These are phyloP conservation scores for Daldinia caldariorum DNA, from an alignment of 495 filamentous ascomycete genomes.

Conservation along the genomic window DNA sequence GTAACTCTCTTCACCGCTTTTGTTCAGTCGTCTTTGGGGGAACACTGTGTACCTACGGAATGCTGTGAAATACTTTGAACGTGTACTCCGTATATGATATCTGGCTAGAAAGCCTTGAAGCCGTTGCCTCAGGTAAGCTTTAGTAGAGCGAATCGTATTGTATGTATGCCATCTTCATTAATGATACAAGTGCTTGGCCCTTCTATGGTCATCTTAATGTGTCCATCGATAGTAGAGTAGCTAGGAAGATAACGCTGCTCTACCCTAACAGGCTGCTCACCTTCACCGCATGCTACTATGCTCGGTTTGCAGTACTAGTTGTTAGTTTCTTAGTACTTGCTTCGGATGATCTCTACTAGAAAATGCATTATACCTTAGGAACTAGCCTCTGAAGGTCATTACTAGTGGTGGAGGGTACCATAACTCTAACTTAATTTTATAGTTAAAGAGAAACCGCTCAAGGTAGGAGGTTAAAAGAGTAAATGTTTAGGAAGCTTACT, in stretches of 20 bases:
- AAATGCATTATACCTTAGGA: not conserved
- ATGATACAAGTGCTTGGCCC: not conserved
- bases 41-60: not conserved
- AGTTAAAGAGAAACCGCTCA: not conserved
- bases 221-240: not conserved
- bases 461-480: not conserved
- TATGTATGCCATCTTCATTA: not conserved
- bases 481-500: not conserved
- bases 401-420: not conserved
- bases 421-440: not conserved
- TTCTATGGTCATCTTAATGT: not conserved
- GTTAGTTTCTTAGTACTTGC: not conserved
- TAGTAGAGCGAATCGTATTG: not conserved
- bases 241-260: not conserved
- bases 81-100: not conserved
- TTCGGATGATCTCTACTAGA: not conserved
- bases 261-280: not conserved
- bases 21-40: not conserved
- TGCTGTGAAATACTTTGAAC: not conserved
- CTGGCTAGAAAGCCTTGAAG: not conserved
- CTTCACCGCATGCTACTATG: not conserved
- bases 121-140: not conserved
- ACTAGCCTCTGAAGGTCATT: too few relatives aligned
- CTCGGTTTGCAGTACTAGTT: not conserved
- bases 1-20: conserved; percentile 1